Evolutionary conservation across 2,329 filamentous ascomycete species (phyloP), one percentile per base, ranked within the genome.

Genomic region (Cyphellophora europaea): DNA sequence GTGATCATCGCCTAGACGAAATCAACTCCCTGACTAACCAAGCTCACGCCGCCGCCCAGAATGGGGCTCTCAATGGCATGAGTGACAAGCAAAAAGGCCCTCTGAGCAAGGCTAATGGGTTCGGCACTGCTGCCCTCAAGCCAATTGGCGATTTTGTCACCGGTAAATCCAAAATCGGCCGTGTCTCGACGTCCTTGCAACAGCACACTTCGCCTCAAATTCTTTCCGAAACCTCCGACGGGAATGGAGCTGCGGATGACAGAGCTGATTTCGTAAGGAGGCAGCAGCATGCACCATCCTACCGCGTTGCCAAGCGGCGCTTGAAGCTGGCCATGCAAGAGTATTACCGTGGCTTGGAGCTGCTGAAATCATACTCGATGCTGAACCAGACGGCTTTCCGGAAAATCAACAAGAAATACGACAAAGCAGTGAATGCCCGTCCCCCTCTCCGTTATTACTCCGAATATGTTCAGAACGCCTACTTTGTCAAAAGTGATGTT

Each of bases 391-490:
- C 86, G 0, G 91, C 87, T 0, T 96, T 96, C 53, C 79, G 88
- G 19, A 98, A 98, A 58, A 86, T 98, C 54, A 95, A 93, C 62
- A 98, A 98, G 59, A 98, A 98, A 60, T 96, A 93, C 55, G 88
- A 96, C 67, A 98, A 96, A 62, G 77, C 82, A 2, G 77, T 87
- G 37, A 76, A 87, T 49, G 80, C 86, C 27, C 74, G 81, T 8
- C 85, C 85, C 0, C 72, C 80, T 0, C 72, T 82, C 53, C 74
- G 81, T 17, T 96, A 89, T 57, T 83, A 95, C 74, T 80, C 79
- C 19, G 88, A 95, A 49, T 89, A 89, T 53, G 87, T 98, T 49
- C 89, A 85, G 62, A 79, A 81, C 44, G 74, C 88, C 2, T 86
- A 84, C 71, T 98, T 98, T 51, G 89, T 95, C 27, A 81, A 84